Conservation (phyloP, 176 grass and related monocot genomes). For the Secale cereale region DNA sequence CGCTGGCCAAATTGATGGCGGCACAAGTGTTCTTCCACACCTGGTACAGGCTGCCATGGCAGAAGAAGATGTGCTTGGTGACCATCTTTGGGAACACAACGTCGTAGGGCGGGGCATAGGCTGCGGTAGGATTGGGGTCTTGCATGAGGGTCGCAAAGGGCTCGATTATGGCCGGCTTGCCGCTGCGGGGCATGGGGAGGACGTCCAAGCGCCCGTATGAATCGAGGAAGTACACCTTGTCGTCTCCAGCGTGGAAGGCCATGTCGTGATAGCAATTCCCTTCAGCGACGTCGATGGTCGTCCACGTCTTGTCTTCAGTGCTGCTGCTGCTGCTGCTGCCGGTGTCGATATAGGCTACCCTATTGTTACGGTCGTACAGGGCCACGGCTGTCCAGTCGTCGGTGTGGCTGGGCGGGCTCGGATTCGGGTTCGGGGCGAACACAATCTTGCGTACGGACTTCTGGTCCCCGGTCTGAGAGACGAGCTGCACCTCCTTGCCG, state of each 20-base stretch:
- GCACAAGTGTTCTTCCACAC: background rate
- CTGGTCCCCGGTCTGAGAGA: too few relatives aligned
- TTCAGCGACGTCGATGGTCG: background rate
- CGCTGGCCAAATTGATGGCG: fast-evolving
- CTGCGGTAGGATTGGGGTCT: background rate
- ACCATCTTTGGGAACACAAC: too few relatives aligned
- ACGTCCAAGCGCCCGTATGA: background rate
- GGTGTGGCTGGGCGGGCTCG: too few relatives aligned
- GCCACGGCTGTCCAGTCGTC: background rate
- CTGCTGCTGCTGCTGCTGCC: background rate
- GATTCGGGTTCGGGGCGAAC: too few relatives aligned
- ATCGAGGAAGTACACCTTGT: background rate
- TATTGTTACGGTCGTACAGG: background rate
- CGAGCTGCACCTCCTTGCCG: background rate
- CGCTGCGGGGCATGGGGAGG: background rate
- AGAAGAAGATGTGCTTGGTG: background rate
- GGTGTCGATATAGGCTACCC: background rate
- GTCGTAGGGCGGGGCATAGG: background rate
- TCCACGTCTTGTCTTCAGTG: background rate
- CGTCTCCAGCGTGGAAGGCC: background rate
- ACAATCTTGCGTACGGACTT: too few relatives aligned
- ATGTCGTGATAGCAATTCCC: background rate
- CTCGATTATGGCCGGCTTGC: too few relatives aligned
- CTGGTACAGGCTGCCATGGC: background rate
- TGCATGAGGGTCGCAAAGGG: too few relatives aligned